Percentiles rank a stretch among this genome's conserved stretches.
Conservation (phyloP, 2,329 filamentous ascomycete species). For the Akanthomyces lecanii region DNA sequence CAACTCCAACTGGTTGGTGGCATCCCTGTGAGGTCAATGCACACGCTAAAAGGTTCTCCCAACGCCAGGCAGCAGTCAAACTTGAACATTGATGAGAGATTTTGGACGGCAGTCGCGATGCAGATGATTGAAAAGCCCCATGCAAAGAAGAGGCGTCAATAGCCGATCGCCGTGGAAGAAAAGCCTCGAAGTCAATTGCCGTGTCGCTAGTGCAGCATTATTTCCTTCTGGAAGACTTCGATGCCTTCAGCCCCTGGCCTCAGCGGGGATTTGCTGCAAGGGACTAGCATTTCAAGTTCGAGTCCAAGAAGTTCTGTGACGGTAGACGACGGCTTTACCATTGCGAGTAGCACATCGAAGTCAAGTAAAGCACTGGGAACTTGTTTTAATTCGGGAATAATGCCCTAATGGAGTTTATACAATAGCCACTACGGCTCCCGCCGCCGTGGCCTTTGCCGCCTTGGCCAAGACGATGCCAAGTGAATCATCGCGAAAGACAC, state of each 20-base stretch:
- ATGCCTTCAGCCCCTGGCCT: not conserved
- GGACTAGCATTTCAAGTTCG: not conserved
- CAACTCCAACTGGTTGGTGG: not conserved
- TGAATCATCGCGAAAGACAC: not conserved
- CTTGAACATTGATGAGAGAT: not conserved
- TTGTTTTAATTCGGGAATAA: not conserved
- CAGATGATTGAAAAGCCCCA: not conserved
- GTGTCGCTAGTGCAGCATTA: not conserved
- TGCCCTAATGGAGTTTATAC: not conserved
- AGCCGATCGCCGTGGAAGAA: not conserved
- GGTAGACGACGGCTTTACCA: not conserved
- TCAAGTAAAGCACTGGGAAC: not conserved
- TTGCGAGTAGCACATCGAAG: not conserved
- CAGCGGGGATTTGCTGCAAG: not conserved
- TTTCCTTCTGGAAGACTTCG: slow-evolving; percentile 4
- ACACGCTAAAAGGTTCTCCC: not conserved
- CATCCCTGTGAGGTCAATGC: not conserved
- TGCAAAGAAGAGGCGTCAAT: not conserved
- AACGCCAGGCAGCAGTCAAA: slow-evolving; percentile 3
- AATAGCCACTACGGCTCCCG: not conserved
- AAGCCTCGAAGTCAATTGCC: not conserved
- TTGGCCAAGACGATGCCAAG: slow-evolving; percentile 3
- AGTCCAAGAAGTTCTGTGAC: not conserved
- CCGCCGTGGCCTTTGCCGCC: not conserved
- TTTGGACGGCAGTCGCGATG: not conserved